Conservation (phyloP, 352 stramenopile species). For the Aphanomyces stellatus region DNA sequence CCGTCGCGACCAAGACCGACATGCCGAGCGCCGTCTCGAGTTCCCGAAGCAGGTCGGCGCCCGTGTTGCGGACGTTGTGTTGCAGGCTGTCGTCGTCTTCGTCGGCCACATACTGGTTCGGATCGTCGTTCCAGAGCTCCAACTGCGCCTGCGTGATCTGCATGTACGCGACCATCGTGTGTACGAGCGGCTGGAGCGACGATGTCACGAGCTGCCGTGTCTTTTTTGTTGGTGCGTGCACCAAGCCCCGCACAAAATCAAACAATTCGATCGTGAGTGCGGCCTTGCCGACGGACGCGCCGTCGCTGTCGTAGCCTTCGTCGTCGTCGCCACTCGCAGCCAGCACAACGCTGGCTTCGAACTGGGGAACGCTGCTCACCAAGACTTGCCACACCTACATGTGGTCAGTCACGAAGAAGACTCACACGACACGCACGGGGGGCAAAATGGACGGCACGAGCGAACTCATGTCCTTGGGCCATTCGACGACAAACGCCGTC, state of each 20-base stretch:
- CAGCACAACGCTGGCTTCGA: constrained; percentile 50
- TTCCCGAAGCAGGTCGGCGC: constrained; percentile 50
- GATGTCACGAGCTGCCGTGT: constrained; percentile 47
- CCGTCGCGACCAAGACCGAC: constrained; percentile 42
- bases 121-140: constrained; percentile 64
- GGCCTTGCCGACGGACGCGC: constrained; percentile 46
- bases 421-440: background rate
- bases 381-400: constrained; percentile 48
- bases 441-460: constrained; percentile 65
- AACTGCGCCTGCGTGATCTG: constrained; percentile 70
- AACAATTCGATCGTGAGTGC: constrained; percentile 61
- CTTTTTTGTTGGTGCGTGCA: constrained; percentile 75
- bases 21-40: constrained; percentile 54
- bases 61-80: constrained; percentile 70
- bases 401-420: background rate
- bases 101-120: constrained; percentile 78
- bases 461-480: constrained; percentile 71
- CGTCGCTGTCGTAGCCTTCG: constrained; percentile 73
- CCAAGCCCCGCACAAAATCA: constrained; percentile 54
- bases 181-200: constrained; percentile 58
- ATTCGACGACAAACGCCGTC: constrained; percentile 72
- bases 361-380: constrained; percentile 31
- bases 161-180: constrained; percentile 77
- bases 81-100: constrained; percentile 77
- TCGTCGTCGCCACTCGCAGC: constrained; percentile 35